Evolutionary conservation across 495 filamentous ascomycete genomes (phyloP), one percentile per base, ranked within the genome.

Genomic region (Penicillium cinerascens): DNA sequence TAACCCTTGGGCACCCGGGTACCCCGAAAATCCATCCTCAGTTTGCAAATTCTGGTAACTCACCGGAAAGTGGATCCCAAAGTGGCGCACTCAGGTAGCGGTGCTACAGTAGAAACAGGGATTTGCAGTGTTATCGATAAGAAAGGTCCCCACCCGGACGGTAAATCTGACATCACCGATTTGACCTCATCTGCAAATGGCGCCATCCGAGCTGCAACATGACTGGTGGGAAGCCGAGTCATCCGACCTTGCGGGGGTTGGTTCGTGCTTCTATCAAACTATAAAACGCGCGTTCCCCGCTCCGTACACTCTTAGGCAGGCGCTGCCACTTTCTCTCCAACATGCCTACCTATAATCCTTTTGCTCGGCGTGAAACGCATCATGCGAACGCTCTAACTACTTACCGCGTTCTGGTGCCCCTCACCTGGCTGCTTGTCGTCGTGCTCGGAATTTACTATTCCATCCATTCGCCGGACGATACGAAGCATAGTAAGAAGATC

Each of bases 401-500:
- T 20, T 83, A 92, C 76, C 87, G 87, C 55, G 63, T 89, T 58
- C 65, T 89, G 36, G 88, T 87, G 6, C 70, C 83, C 16, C 45
- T 91, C 33, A 82, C 86, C 7, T 95, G 87, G 86, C 65, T 87
- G 29, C 69, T 95, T 47, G 76, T 86, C 13, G 69, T 92, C 42
- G 61, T 88, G 46, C 73, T 82, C 27, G 77, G 83, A 47, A 68
- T 92, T 57, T 87, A 87, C 70, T 92, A 92, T 61, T 81, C 80
- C 35, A 58, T 85, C 66, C 60, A 83, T 48, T 69, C 70, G 17
- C 87, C 88, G 0, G 61, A 78, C 27, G 85, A 88, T 61, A 80
- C 78, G 40, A 69, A 77, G 54, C 70, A 81, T 58, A 61, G 72
- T 41, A 74, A 79, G 47, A 69, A 66, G 41, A 86, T 91, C 56